Base-by-base conservation (phyloP, 164 flowering plant genomes). In the Cinnamomum micranthum region DNA sequence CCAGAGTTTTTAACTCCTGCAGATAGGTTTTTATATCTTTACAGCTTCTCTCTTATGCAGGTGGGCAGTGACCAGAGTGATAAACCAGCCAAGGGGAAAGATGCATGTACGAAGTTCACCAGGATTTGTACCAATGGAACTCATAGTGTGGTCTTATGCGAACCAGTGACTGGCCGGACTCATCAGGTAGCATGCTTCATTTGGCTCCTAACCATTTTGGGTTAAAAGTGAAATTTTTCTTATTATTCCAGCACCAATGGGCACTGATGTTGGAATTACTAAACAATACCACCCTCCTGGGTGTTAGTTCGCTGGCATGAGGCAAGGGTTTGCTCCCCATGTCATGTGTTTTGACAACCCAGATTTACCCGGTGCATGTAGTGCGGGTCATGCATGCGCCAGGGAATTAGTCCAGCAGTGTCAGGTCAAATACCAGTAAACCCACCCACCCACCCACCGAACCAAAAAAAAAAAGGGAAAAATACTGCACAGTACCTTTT, bases 131-230 rank as follows among this genome's bases (percentile, higher is more conserved):
- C 98, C 58, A 78, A 93, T 81, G 93, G 97, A 74, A 82, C 76
- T 74, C 86, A 91, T 59, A 93, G 99, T 81, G 76, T 92, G 63
- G 94, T 95, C 35, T 78, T 80, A 77, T 93, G 99, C 79, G 82
- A 93, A 86, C 99, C 98, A 70, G 63, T 93, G 69, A 92, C 97
- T 72, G 99, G 98, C 68, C 87, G 98, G 71, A 90, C 99, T 71
- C 99, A 95, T 88, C 98, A 95, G 83, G 97, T 88, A 81, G 77
- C 77, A 59, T 13, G 2, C 47, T 25, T 71, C 47, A 28, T 33
- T 47, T 23, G 33, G 63, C 22, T 19, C 67, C 47, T 9, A 41
- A 41, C 47, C 47, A 3, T 12, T 55, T 55, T 55, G n/a, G n/a
- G 6, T 17, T 15, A 55, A n/a, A 15, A 55, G 20, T 1, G 60